Evolutionary conservation across 257 asterid species (phyloP), one percentile per base, ranked within the genome.

Genomic region (Fraxinus excelsior): DNA sequence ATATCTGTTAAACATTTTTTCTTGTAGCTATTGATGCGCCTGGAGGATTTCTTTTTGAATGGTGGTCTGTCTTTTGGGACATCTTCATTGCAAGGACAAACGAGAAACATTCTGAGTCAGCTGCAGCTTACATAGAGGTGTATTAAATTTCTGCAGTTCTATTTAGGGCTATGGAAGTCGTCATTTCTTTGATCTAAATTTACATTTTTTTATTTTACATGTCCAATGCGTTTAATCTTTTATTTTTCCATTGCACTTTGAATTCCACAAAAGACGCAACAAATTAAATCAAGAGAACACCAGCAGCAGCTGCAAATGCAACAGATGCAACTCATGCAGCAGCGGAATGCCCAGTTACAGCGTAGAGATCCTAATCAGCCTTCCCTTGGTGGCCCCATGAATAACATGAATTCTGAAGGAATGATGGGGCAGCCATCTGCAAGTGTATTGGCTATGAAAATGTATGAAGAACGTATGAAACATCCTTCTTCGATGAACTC

Each of bases 21-120:
- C 58, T 82, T 85, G 80, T 84, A 96, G 98, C 99, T 49, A 96
- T 96, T 81, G 99, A 96, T 80, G 99, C 99, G 4, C 99, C 99
- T 31, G 98, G 99, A 79, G 99, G 99, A 69, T 96, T 96, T 88
- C 94, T 96, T 32, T 91, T 92, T 53, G 99, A 96, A 74, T 96
- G 99, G 99, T 96, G 99, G 99, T 96, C 99, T 38, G 98, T 94
- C 58, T 94, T 96, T 81, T 96, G 99, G 99, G 99, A 96, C 83
- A 96, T 96, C 76, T 96, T 92, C 87, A 96, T 96, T 75, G 95
- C 99, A 72, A 91, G 99, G 88, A 93, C 97, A 68, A 96, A 96
- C 44, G 99, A 90, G 83, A 96, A 96, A 89, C 98, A 96, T 86
- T 96, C 99, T 11, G 99, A 96, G 85, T 83, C 98, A 77, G 99